Evolutionary conservation across 192 early-diverging fungal species (phyloP).

Genomic region (Linderina pennispora): DNA sequence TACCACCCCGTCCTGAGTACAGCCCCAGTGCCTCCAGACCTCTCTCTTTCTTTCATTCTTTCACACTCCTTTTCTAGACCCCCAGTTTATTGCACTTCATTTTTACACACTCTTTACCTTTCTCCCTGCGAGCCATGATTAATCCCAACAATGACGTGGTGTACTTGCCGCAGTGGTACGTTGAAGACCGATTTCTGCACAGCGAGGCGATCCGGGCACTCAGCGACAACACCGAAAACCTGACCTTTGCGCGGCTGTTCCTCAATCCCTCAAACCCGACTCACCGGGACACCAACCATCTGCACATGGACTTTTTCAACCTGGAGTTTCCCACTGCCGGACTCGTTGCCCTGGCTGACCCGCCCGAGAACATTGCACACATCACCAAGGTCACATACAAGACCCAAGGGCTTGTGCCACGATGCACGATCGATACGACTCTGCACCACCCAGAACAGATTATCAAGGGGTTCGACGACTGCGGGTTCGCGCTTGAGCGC

Average conservation of each 20-base stretch:
- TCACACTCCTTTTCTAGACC: too few relatives aligned
- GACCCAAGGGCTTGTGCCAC: not conserved
- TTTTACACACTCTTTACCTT: too few relatives aligned
- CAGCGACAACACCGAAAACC: conserved; percentile 10
- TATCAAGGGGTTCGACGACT: conserved; percentile 4
- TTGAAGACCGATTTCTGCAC: conserved; percentile 17
- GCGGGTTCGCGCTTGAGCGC: conserved; percentile 7
- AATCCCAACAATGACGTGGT: too few relatives aligned
- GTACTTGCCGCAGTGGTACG: conserved; percentile 31
- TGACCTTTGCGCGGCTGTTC: conserved; percentile 22
- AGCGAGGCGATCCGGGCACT: conserved; percentile 6
- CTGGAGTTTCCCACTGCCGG: conserved; percentile 34
- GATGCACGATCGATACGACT: conserved; percentile 26
- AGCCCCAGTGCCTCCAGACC: too few relatives aligned
- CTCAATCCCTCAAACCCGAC: conserved; percentile 13
- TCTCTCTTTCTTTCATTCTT: too few relatives aligned
- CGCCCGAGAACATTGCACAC: conserved; percentile 13
- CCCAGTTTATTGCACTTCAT: too few relatives aligned
- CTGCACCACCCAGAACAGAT: conserved; percentile 1
- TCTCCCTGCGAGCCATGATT: too few relatives aligned
- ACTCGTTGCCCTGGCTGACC: conserved; percentile 12
- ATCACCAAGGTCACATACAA: conserved; percentile 1
- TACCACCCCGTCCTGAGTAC: too few relatives aligned
- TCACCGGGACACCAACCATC: conserved; percentile 21
- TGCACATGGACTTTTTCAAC: conserved; percentile 22